Evolutionary conservation across 2,329 filamentous ascomycete species (phyloP), one percentile per base, ranked within the genome.

Genomic region (Aquanectria penicillioides): DNA sequence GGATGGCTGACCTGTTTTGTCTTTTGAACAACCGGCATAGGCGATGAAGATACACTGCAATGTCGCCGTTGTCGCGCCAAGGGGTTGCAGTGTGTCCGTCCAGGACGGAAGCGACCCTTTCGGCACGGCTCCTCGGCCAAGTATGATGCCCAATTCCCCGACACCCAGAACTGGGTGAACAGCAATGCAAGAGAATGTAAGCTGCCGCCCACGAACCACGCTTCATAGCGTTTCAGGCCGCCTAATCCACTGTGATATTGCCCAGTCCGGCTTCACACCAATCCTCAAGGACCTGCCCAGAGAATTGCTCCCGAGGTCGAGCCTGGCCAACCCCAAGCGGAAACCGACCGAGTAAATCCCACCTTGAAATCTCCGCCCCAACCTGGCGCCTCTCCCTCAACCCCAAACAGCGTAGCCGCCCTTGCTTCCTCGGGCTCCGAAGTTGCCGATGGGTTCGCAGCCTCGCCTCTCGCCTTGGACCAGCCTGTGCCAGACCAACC

Each of bases 91-190:
- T 68, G 65, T 9, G 18, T 65, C 2, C 63, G 65, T 0, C 6
- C 22, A 4, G 54, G 33, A 3, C 46, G 63, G 1, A 64, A 33
- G 6, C 51, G 61, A 1, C 51, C 38, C 3, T 68, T 68, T 23
- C 57, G 61, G 10, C 44, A 68, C 25, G 65, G 65, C 2, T 68
- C 65, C 0, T 68, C 65, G 0, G 65, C 65, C n/a, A 68, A 66
- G 15, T 68, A 68, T 17, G 65, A 68, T 3, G 63, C 61, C 4
- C 66, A 66, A 12, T 68, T 68, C 13, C 57, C 57, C 2, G 54
- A 61, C 0, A 48, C 61, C 2, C 63, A 68, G 17, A 68, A 7
- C 3, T 68, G 65, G 65, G 65, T 68, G 0, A 68, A 55, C 6
- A 66, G 65, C 5, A 68, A 23, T 36, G 65, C 61, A 0, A 66